Conservation (phyloP, 2,329 filamentous ascomycete species). For the Aureobasidium sp. region DNA sequence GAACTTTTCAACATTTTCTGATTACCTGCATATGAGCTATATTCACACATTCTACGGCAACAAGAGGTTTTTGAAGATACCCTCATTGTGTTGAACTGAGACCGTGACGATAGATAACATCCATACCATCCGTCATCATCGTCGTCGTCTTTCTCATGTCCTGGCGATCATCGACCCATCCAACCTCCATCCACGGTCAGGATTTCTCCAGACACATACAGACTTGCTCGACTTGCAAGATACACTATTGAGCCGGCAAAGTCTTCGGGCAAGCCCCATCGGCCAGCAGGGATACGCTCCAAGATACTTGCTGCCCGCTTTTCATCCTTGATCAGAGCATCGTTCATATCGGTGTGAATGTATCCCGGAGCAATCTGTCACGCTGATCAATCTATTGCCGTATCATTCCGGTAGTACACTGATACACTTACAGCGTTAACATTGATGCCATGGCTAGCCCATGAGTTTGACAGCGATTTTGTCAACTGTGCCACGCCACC, state of each 20-base stretch:
- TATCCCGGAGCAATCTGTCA: conserved; percentile 81
- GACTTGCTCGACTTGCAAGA: conserved; percentile 77
- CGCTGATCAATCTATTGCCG: not conserved
- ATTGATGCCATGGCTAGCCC: conserved; percentile 79
- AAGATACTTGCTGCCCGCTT: conserved; percentile 77
- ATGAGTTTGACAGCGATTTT: conserved; percentile 88
- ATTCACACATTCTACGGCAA: too few relatives aligned
- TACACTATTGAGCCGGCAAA: conserved; percentile 86
- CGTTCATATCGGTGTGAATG: conserved; percentile 95
- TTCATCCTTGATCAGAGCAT: conserved; percentile 77
- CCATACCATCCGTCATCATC: too few relatives aligned
- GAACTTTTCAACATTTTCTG: too few relatives aligned
- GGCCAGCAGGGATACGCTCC: conserved; percentile 81
- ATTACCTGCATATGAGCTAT: too few relatives aligned
- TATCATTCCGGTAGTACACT: not conserved
- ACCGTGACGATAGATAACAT: too few relatives aligned
- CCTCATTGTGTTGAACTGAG: too few relatives aligned
- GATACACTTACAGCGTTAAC: conserved; percentile 69
- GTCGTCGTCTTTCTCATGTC: too few relatives aligned
- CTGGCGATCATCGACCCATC: conserved; percentile 75
- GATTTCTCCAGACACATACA: conserved; percentile 84
- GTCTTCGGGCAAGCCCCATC: conserved; percentile 87
- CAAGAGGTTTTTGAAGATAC: not conserved
- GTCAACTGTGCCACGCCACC: conserved; percentile 87
- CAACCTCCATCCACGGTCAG: conserved; percentile 90